Conservation (phyloP, 345 rosid species). For the Eucalyptus sp. region DNA sequence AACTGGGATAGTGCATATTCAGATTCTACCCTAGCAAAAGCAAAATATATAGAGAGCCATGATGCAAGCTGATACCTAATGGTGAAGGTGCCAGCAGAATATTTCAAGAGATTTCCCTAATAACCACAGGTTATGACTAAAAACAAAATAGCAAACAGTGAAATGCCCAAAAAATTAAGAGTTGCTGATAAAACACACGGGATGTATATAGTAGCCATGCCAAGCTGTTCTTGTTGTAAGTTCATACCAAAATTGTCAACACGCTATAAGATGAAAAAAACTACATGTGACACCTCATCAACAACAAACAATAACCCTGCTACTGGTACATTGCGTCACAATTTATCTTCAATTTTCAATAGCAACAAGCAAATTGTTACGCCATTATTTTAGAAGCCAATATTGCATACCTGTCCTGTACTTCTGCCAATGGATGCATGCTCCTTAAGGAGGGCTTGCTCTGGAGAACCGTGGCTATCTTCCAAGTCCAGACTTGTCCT, state of each 20-base stretch:
- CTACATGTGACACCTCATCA: neutral
- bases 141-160: neutral
- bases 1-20: neutral
- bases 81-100: neutral
- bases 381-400: neutral
- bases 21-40: neutral
- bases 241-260: neutral
- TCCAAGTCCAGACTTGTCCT: conserved; percentile 85
- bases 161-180: neutral
- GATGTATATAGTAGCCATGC: neutral
- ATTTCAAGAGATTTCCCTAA: neutral
- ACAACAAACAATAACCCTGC: neutral
- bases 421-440: conserved; percentile 66
- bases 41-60: neutral
- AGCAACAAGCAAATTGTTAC: neutral
- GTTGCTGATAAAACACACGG: neutral
- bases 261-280: neutral
- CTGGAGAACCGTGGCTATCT: conserved; percentile 64
- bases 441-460: conserved; percentile 76
- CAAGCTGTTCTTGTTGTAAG: neutral
- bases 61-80: neutral
- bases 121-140: neutral
- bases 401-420: conserved; percentile 52
- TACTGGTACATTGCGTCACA: neutral
- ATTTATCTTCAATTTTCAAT: neutral